A percentile compares a stretch with the other conserved stretches of the same genome.
Evolutionary conservation across 2,329 filamentous ascomycete species (phyloP).

Genomic region (Hirsutella rhossiliensis): DNA sequence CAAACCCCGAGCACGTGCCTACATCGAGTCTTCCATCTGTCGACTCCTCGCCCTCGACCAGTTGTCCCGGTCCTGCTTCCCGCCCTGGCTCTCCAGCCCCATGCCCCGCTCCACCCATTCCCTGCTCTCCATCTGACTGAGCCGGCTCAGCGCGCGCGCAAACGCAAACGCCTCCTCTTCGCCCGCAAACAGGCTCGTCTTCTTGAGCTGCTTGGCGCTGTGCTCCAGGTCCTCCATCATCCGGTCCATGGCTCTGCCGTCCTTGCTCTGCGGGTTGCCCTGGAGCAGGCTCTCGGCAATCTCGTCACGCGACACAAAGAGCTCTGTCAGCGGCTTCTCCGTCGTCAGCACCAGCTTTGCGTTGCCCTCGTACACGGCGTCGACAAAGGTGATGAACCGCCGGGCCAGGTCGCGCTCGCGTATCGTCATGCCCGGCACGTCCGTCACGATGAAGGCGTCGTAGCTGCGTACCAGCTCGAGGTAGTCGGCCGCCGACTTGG

Average conservation of each 20-base stretch:
- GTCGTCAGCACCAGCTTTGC: constrained; percentile 94
- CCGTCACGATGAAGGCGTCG: constrained; percentile 83
- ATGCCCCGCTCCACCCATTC: constrained; percentile 87
- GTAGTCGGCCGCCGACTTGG: constrained; percentile 90
- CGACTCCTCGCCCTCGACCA: constrained; percentile 54
- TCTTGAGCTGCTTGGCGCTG: constrained; percentile 75
- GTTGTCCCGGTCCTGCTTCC: constrained; percentile 51
- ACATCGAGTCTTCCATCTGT: constrained; percentile 59
- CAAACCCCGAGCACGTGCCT: constrained; percentile 6
- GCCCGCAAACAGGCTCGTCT: constrained; percentile 76
- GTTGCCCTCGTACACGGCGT: constrained; percentile 84
- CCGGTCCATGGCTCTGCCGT: constrained; percentile 55
- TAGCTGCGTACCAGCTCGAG: constrained; percentile 84
- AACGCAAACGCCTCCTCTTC: constrained; percentile 97
- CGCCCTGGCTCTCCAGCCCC: constrained; percentile 52
- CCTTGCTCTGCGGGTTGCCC: constrained; percentile 20
- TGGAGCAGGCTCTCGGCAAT: constrained; percentile 45
- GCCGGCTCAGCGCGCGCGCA: constrained; percentile 69
- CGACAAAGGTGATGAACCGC: constrained; percentile 94
- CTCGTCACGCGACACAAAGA: constrained; percentile 70
- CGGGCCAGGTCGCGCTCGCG: constrained; percentile 76
- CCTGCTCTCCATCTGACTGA: constrained; percentile 86
- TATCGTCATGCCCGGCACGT: constrained; percentile 84
- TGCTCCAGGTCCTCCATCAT: constrained; percentile 82
- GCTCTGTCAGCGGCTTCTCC: constrained; percentile 68